Evolutionary conservation across 139 green algal species (phyloP).

Genomic region (Zygnema circumcarinatum): DNA sequence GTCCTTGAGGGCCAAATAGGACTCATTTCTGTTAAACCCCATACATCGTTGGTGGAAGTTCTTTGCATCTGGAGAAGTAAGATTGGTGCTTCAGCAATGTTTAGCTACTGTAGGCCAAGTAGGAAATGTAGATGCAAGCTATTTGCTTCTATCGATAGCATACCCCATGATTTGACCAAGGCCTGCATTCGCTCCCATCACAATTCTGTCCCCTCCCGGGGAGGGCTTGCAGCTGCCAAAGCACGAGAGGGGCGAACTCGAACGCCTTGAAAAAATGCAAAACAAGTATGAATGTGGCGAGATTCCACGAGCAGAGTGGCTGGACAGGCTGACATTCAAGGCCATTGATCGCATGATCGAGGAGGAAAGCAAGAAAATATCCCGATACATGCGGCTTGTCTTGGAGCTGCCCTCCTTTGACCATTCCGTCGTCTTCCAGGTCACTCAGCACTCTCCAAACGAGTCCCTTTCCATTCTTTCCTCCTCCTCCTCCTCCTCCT

Average conservation of each 20-base stretch:
- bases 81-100: too few species aligned
- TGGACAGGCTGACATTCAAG: constrained; percentile 80
- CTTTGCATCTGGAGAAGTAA: too few species aligned
- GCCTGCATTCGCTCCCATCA: too few species aligned
- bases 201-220: too few species aligned
- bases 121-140: too few species aligned
- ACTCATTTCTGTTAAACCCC: too few species aligned
- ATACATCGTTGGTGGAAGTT: too few species aligned
- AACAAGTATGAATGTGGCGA: constrained; percentile 69
- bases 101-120: too few species aligned
- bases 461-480: not conserved
- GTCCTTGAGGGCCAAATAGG: too few species aligned
- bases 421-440: constrained; percentile 85
- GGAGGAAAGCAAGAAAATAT: not conserved
- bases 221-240: constrained; percentile 68
- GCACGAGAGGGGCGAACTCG: constrained; percentile 52
- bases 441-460: constrained; percentile 50
- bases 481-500: not conserved
- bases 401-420: constrained; percentile 84
- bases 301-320: constrained; percentile 78
- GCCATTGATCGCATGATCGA: constrained; percentile 59
- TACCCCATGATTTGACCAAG: too few species aligned
- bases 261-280: constrained; percentile 47
- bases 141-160: too few species aligned
- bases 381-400: not conserved